These are phyloP conservation scores for Physcia stellaris DNA, from an alignment of 495 filamentous ascomycete species.

Conservation along the genomic window DNA sequence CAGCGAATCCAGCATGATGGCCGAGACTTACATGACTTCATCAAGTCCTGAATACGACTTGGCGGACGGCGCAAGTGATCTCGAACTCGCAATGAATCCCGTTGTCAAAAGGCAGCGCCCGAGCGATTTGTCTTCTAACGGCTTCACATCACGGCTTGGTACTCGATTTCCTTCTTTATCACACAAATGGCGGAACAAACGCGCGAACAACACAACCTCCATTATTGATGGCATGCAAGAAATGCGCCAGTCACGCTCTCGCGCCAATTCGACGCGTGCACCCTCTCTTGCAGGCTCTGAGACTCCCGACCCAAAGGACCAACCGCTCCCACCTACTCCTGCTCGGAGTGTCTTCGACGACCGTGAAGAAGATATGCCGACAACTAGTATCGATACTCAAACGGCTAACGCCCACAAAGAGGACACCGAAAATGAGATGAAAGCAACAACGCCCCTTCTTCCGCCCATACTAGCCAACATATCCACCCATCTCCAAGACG, in stretches of 20 bases:
- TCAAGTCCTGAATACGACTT: conserved; percentile 44
- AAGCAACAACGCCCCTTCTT: conserved; percentile 67
- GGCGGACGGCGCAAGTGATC: conserved; percentile 40
- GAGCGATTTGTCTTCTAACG: conserved; percentile 42
- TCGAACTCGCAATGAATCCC: conserved; percentile 37
- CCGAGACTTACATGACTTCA: no score
- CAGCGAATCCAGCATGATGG: not conserved
- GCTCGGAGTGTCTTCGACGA: conserved; percentile 53
- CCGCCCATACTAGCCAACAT: conserved; percentile 61
- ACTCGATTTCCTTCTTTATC: conserved; percentile 51
- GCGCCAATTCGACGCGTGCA: conserved; percentile 49
- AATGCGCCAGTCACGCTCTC: conserved; percentile 29
- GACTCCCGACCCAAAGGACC: conserved; percentile 36
- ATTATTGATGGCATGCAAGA: conserved; percentile 32
- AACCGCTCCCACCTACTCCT: conserved; percentile 48
- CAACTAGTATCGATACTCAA: conserved; percentile 41
- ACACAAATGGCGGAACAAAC: conserved; percentile 46
- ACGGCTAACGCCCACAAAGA: conserved; percentile 42
- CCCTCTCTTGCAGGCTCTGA: conserved; percentile 52
- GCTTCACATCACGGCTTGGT: conserved; percentile 45
- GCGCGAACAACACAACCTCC: conserved; percentile 30
- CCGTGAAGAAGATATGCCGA: conserved; percentile 31
- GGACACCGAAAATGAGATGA: conserved; percentile 30
- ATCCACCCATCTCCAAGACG: conserved; percentile 21
- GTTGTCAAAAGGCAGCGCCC: conserved; percentile 49